Conservation (phyloP, 768 basidiomycete genomes). For the Cystofilobasidium bisporidii region DNA sequence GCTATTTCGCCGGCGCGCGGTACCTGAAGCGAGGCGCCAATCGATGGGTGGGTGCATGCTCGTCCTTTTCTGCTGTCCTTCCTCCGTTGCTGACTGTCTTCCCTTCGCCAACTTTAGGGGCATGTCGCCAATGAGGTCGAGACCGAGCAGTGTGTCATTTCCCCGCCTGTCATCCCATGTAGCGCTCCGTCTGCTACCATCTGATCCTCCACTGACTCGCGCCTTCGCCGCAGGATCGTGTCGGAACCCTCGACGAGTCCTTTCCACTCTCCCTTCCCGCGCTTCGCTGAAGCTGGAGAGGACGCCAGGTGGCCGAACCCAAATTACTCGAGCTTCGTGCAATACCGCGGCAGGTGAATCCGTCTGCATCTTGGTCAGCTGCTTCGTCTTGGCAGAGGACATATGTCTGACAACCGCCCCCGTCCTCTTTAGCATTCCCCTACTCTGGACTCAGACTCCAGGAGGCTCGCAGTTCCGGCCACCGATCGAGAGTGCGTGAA, state of each 20-base stretch:
- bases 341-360: conserved; percentile 48
- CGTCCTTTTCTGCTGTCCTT: neutral
- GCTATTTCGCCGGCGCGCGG: conserved; percentile 90
- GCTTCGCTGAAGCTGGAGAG: conserved; percentile 22
- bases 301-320: conserved; percentile 44
- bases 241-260: conserved; percentile 80
- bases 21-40: conserved; percentile 92
- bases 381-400: no score
- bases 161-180: no score
- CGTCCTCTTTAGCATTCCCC: conserved; percentile 54
- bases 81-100: conserved; percentile 12
- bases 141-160: conserved; percentile 61
- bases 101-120: conserved; percentile 50
- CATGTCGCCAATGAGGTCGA: conserved; percentile 99
- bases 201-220: no score
- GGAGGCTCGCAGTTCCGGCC: conserved; percentile 84
- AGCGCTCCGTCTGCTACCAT: no score
- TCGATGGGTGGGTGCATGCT: conserved; percentile 55
- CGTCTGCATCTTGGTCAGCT: no score
- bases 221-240: conserved; percentile 66
- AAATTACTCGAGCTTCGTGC: conserved; percentile 89
- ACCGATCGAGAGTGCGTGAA: conserved; percentile 76
- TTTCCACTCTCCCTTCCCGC: conserved; percentile 61
- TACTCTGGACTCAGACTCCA: conserved; percentile 93
- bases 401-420: conserved; percentile 64